These are phyloP conservation scores for Citrullus colocynthis DNA, from an alignment of 306 rosid genomes.

Conservation along the genomic window DNA sequence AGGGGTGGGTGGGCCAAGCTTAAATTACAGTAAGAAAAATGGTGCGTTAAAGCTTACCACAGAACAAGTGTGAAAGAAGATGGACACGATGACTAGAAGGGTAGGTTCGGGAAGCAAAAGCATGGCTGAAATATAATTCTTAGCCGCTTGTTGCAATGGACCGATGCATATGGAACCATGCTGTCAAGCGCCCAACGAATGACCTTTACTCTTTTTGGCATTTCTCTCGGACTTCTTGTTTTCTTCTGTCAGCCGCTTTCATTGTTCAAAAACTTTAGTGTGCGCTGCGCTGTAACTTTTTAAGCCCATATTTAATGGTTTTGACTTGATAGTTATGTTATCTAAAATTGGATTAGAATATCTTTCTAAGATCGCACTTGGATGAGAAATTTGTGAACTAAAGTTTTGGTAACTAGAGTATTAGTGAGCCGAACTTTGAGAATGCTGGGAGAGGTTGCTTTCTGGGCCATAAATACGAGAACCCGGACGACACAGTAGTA, in stretches of 20 bases:
- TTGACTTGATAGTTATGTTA: neutral
- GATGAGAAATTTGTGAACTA: neutral
- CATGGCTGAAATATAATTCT: conserved; percentile 13
- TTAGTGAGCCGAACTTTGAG: neutral
- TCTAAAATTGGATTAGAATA: neutral
- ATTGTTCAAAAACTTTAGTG: neutral
- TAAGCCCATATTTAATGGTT: neutral
- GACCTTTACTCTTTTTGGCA: conserved; percentile 36
- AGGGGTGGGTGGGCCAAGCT: neutral
- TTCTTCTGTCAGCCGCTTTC: neutral
- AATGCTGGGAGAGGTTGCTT: neutral
- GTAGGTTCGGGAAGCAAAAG: neutral
- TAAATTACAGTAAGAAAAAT: neutral
- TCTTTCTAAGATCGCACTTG: too few species aligned
- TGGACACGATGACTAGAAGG: neutral
- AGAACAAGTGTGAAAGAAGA: neutral
- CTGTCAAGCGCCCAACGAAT: conserved; percentile 7
- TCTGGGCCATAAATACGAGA: neutral
- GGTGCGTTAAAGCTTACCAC: neutral
- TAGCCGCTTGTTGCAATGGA: conserved; percentile 27
- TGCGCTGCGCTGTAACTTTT: neutral
- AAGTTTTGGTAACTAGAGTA: neutral
- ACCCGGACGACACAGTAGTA: neutral
- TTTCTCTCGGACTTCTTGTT: conserved; percentile 15
- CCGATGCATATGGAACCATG: conserved; percentile 9